Conservation (phyloP, 257 asterid species). For the Ocimum tenuiflorum region DNA sequence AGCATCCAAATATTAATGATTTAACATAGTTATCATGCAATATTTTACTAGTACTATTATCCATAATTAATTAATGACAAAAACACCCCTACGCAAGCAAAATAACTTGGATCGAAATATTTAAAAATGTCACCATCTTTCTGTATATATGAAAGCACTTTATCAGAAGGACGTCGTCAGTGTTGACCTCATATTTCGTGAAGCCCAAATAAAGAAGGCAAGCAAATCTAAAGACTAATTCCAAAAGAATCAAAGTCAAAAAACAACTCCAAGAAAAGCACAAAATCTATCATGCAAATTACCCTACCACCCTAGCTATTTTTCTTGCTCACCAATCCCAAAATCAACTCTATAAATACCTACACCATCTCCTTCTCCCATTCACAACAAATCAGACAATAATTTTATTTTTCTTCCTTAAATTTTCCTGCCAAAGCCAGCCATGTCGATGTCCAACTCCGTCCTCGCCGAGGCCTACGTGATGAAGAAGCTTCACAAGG, state of each 20-base stretch:
- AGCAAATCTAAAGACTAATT: neutral
- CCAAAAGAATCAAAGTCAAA: conserved; percentile 7
- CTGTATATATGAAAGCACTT: neutral
- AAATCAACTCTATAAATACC: neutral
- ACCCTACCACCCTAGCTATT: neutral
- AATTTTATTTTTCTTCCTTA: too few relatives aligned
- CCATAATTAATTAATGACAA: too few relatives aligned
- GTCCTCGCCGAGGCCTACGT: conserved; percentile 42
- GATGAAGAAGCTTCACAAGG: conserved; percentile 33
- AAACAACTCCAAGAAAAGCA: conserved; percentile 8
- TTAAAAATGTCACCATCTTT: neutral
- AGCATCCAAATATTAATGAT: too few relatives aligned
- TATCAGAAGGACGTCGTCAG: conserved; percentile 2
- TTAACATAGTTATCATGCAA: too few relatives aligned
- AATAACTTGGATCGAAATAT: too few relatives aligned
- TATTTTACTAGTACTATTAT: too few relatives aligned
- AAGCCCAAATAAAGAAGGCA: neutral
- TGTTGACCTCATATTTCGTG: conserved; percentile 11
- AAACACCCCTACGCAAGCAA: too few relatives aligned
- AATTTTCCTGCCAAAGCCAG: too few relatives aligned
- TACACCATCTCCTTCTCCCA: neutral
- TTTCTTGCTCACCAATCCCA: conserved; percentile 23
- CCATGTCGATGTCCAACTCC: conserved; percentile 31
- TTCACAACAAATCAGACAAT: too few relatives aligned
- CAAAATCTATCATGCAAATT: neutral